Conservation (phyloP, 148 eudicot species). For the Vaccinium vitisidaea region DNA sequence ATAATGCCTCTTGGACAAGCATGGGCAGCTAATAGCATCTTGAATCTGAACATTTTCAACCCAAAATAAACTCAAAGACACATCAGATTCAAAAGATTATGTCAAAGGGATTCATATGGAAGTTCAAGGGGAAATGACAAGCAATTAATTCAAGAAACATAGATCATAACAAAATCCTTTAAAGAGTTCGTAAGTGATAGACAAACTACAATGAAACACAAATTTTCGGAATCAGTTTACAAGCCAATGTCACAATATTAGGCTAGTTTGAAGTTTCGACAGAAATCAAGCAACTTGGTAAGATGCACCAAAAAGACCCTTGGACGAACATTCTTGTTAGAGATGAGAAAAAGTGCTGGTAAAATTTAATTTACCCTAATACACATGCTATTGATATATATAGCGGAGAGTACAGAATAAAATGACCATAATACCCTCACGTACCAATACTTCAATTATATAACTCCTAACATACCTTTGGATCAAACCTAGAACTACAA, state of each 20-base stretch:
- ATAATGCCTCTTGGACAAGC: no score
- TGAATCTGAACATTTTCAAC: no score
- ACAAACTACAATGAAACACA: neutral
- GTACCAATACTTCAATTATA: neutral
- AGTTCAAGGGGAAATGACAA: no score
- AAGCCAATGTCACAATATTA: neutral
- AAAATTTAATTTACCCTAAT: neutral
- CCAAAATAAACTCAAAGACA: no score
- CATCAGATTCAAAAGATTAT: no score
- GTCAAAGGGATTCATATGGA: no score
- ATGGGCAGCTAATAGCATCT: no score
- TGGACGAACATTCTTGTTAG: neutral
- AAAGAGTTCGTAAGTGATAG: neutral
- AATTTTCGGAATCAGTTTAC: neutral
- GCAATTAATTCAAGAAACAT: no score
- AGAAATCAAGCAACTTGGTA: neutral
- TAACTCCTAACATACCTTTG: slow-evolving; percentile 48
- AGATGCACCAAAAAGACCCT: slow-evolving; percentile 6
- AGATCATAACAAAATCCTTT: no score
- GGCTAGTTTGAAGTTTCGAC: neutral
- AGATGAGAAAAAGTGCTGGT: neutral
- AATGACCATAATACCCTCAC: neutral
- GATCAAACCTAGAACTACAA: slow-evolving; percentile 51
- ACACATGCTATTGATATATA: neutral
- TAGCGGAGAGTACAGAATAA: neutral